Conservation (phyloP, 2,329 filamentous ascomycete species). For the Periconia sp. region DNA sequence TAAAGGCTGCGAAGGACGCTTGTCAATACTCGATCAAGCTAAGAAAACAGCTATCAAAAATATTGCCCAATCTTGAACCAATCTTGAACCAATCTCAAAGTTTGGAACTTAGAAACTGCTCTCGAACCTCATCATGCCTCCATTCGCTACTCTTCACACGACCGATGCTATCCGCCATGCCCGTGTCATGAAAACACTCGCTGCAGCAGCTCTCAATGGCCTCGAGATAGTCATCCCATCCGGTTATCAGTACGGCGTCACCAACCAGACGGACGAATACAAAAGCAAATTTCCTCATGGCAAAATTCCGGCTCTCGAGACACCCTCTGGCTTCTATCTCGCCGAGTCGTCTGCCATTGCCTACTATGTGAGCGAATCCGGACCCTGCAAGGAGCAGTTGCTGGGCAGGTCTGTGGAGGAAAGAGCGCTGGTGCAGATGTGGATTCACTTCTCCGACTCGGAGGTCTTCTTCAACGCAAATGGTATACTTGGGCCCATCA, state of each 20-base stretch:
- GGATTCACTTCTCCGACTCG: conserved; percentile 38
- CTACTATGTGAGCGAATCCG: conserved; percentile 54
- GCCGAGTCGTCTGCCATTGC: conserved; percentile 57
- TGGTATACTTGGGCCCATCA: conserved; percentile 15
- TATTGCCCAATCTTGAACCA: no score
- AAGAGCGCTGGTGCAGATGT: conserved; percentile 53
- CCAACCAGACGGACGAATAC: conserved; percentile 55
- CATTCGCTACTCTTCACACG: conserved; percentile 26
- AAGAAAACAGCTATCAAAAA: no score
- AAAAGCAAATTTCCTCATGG: conserved; percentile 59
- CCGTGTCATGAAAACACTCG: conserved; percentile 19
- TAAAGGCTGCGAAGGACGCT: no score
- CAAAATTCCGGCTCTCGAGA: conserved; percentile 59
- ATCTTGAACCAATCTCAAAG: background rate
- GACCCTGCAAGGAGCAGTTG: conserved; percentile 53
- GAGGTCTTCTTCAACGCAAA: conserved; percentile 14
- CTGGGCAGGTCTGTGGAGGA: conserved; percentile 51
- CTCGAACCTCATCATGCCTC: conserved; percentile 13
- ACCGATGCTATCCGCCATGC: conserved; percentile 16
- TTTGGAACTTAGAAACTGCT: background rate
- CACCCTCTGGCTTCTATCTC: conserved; percentile 55
- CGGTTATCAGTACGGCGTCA: conserved; percentile 50
- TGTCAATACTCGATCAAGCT: no score
- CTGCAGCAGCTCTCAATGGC: conserved; percentile 25
- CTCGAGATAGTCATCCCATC: conserved; percentile 36